Evolutionary conservation across 2,329 filamentous ascomycete genomes (phyloP).

Genomic region (Nemania sp.): DNA sequence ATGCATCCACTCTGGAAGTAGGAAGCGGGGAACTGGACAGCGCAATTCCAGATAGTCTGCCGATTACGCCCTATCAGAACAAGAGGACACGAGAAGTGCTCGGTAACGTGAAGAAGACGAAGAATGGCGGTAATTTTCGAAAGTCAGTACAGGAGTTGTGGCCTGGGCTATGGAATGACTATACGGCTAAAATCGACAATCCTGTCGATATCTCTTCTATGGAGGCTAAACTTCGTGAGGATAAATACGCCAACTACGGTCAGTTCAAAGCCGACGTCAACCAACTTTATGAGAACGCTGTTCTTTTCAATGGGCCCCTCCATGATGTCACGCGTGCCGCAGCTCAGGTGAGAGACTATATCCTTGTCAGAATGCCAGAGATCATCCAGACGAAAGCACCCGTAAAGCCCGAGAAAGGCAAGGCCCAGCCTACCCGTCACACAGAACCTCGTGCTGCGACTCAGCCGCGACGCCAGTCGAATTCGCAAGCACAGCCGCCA

Average conservation of each 20-base stretch:
- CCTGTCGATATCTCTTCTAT: conserved; percentile 89
- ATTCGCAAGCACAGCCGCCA: conserved; percentile 50
- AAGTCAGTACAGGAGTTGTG: conserved; percentile 82
- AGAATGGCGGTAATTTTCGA: conserved; percentile 80
- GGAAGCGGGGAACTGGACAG: conserved; percentile 47
- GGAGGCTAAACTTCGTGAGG: conserved; percentile 80
- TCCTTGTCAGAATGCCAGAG: conserved; percentile 61
- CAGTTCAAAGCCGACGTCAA: conserved; percentile 80
- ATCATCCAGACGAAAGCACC: conserved; percentile 64
- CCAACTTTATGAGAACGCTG: conserved; percentile 82
- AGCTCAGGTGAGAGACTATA: conserved; percentile 66
- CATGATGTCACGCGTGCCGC: conserved; percentile 77
- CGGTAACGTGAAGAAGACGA: conserved; percentile 86
- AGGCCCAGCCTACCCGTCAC: conserved; percentile 60
- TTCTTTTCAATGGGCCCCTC: conserved; percentile 82
- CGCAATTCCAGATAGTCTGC: conserved; percentile 56
- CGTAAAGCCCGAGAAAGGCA: conserved; percentile 69
- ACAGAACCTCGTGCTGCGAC: conserved; percentile 58
- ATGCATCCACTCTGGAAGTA: conserved; percentile 43
- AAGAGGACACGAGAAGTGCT: conserved; percentile 67
- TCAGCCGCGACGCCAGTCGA: conserved; percentile 52
- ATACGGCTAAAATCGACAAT: conserved; percentile 73
- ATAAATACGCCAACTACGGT: conserved; percentile 75
- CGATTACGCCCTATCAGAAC: conserved; percentile 58
- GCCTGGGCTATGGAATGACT: conserved; percentile 80